Evolutionary conservation across 306 rosid species (phyloP).

Genomic region (Abrus pulchellus): DNA sequence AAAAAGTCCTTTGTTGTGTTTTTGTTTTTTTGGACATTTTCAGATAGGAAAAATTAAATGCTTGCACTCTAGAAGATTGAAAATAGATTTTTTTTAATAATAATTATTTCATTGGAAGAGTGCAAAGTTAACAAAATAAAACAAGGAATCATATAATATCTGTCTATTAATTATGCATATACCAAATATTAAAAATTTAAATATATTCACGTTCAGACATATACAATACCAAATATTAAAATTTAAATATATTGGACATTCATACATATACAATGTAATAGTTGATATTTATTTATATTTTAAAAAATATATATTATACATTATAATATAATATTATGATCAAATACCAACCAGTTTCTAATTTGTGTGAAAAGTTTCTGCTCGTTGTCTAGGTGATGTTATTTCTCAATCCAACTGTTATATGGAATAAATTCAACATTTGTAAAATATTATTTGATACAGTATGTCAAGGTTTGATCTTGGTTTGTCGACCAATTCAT

Average conservation of each 20-base stretch:
- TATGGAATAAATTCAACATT: background rate
- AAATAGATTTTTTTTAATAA: background rate
- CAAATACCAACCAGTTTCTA: background rate
- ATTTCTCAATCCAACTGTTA: slow-evolving; percentile 13
- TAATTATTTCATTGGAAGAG: background rate
- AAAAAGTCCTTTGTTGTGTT: background rate
- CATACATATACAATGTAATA: background rate
- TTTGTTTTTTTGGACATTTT: background rate
- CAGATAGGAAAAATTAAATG: background rate
- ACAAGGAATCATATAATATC: background rate
- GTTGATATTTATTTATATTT: background rate
- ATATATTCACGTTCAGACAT: background rate
- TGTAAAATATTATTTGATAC: background rate
- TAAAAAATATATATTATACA: background rate
- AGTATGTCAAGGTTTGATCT: background rate
- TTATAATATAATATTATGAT: background rate
- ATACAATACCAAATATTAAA: background rate
- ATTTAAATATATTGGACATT: background rate
- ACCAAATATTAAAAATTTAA: background rate
- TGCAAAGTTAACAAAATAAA: too few species aligned
- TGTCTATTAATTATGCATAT: background rate
- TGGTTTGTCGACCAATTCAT: background rate
- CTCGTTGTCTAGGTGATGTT: background rate
- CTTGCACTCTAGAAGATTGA: background rate
- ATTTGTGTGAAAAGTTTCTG: background rate